Percentiles rank a stretch among this genome's conserved stretches.
phyloP scores from a whole-genome alignment of 2,329 filamentous ascomycete genomes.

The Ophiostoma sp. region DNA sequence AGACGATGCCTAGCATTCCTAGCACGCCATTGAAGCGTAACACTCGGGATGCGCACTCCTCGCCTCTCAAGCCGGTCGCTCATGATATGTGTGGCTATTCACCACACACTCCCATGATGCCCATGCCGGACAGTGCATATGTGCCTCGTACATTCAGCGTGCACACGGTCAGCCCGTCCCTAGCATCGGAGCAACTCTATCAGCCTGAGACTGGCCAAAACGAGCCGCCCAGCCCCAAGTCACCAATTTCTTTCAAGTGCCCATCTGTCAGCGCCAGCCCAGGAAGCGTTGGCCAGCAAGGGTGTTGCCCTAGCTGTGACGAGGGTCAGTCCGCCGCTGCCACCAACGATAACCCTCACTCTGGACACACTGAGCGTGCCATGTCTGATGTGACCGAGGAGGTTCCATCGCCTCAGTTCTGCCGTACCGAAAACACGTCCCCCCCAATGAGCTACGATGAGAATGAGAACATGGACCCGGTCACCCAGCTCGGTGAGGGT shows the following conservation, averaged over 20 bases:
- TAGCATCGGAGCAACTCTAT: not conserved
- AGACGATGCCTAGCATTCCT: not conserved
- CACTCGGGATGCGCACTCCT: not conserved
- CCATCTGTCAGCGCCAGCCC: not conserved
- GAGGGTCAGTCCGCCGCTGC: not conserved
- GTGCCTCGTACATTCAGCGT: slow-evolving; percentile 27
- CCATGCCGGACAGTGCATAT: not conserved
- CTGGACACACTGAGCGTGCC: not conserved
- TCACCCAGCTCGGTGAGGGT: not conserved
- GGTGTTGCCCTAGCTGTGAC: not conserved
- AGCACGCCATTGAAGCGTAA: not conserved
- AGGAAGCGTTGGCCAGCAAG: not conserved
- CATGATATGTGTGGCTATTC: not conserved
- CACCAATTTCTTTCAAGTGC: not conserved
- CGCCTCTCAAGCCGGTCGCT: not conserved
- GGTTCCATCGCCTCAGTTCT: not conserved
- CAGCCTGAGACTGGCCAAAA: not conserved
- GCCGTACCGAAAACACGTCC: too few species aligned
- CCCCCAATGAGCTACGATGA: not conserved
- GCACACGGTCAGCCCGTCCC: slow-evolving; percentile 25
- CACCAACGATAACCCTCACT: too few species aligned
- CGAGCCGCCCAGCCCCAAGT: not conserved
- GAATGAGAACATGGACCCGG: not conserved
- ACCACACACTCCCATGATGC: not conserved
- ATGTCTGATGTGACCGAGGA: not conserved